Evolutionary conservation across 2,329 filamentous ascomycete species (phyloP), one percentile per base, ranked within the genome.

Genomic region (Acarospora socialis): DNA sequence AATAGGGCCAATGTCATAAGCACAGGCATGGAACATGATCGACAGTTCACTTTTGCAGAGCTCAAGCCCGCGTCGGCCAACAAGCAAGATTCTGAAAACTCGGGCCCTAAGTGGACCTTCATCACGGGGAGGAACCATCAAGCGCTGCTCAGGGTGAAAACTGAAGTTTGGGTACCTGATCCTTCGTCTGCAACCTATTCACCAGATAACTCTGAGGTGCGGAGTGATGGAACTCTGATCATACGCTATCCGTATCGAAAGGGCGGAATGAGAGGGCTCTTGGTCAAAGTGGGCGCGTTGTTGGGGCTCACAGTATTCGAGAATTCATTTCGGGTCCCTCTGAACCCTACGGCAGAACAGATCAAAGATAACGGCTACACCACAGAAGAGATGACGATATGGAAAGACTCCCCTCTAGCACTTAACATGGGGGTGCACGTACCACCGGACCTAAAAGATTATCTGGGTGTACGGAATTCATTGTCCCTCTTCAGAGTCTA

Each of bases 11-110:
- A 70, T 33, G 65, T 90, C 10, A 56, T 81, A 27, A 60, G 70
- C 4, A 71, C 70, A 2, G 83, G 84, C 2, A 63, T 92, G 35
- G 69, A 77, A 50, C 80, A 78, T 53, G 84, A 94, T 55, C 72
- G 83, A 4, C 70, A 87, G 43, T 92, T 84, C 59, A 77, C 73
- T 28, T 81, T 94, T 50, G 83, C 80, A 2, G 77, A 86, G 52
- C 60, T 68, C 38, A 60, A 60, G 50, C 59, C 63, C 3, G 54
- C 58, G 12, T 37, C 49, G 18, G 49, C 56, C 30, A 46, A 51
- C 9, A 46, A 48, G 6, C 45, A 45, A 12, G 48, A 53, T 19
- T 54, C 51, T 35, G 51, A 57, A 35, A 55, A 59, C 41, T 51
- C 52, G 33, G 47, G 54, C 28, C 63, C 63, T 43, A 54, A 56